Base-by-base conservation (phyloP, 306 rosid species). In the Malus fusca region DNA sequence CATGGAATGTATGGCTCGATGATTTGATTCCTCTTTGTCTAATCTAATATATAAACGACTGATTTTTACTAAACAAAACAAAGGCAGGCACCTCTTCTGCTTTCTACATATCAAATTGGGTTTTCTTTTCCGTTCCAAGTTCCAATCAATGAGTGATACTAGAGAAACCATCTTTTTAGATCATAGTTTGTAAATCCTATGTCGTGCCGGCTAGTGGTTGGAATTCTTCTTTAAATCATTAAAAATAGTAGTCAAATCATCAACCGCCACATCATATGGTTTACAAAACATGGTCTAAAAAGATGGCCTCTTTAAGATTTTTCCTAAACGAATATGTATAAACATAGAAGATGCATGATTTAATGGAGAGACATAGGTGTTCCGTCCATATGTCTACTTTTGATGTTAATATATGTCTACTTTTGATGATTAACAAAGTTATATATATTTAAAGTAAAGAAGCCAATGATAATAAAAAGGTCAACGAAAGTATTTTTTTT, bases 401-500 rank as follows among this genome's bases (percentile, higher is more conserved):
- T 48, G 66, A 13, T 14, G 37, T 28, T 30, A 28, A 63, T 51
- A 19, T 7, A 55, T 11, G 53, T 48, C 19, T 48, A 48, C 53
- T 48, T 48, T 48, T 48, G 66, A 26, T 26, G 37, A 64, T 31
- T 64, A 64, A 64, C 12, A 63, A 33, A n/a, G 2, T 28, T 31
- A 64, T 64, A 8, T 25, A 31, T 13, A 18, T 7, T 66, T 68
- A 62, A 30, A 48, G 74, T 61, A 43, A 19, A 43, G 77, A 81
- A 81, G 52, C 84, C 84, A 76, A 76, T 81, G 60, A 81, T 46
- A 25, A 44, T 66, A 25, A 71, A 76, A 81, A 58, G 75, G 81
- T 76, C 72, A 23, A 56, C 73, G 62, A 81, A 70, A 63, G 75
- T 44, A 31, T 43, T 8, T 30, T 59, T 58, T 26, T 31, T 51